A percentile compares a stretch with the other conserved stretches of the same genome.
Conservation (phyloP, 331 rosid genomes). For the Rosa hybrid region DNA sequence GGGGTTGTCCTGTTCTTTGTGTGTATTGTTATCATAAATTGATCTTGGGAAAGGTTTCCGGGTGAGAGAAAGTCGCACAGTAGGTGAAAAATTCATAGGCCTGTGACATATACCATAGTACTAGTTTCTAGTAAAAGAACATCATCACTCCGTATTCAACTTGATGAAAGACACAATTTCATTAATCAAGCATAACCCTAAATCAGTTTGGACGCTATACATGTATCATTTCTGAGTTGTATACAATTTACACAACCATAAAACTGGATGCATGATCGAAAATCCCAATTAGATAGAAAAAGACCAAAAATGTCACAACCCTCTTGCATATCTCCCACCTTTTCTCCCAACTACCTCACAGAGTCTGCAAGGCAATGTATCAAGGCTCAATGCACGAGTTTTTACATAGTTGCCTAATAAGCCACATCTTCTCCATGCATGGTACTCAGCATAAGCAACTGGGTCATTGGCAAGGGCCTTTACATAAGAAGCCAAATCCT, state of each 20-base stretch:
- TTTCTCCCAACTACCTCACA: conserved; percentile 73
- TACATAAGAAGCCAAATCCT: conserved; percentile 80
- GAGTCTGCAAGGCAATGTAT: conserved; percentile 84
- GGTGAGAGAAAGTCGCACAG: no score
- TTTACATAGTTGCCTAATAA: conserved; percentile 61
- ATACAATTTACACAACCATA: conserved; percentile 7
- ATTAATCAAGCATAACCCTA: conserved; percentile 5
- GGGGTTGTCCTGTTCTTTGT: no score
- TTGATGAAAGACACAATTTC: neutral
- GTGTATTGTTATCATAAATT: no score
- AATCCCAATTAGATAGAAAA: neutral
- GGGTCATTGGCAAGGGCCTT: conserved; percentile 75
- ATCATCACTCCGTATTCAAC: neutral
- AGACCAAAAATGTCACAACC: conserved; percentile 1
- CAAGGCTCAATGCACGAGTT: conserved; percentile 81
- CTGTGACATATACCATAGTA: no score
- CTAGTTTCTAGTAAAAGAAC: neutral
- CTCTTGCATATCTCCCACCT: conserved; percentile 69
- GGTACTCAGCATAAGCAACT: conserved; percentile 88
- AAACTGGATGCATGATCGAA: neutral
- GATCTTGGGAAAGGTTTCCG: no score
- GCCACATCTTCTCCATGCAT: conserved; percentile 97
- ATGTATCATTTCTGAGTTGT: neutral
- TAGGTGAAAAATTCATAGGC: no score
- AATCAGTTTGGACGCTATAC: neutral